Conservation (phyloP, 1,284 basidiomycete genomes). For the Ustilago loliicola region DNA sequence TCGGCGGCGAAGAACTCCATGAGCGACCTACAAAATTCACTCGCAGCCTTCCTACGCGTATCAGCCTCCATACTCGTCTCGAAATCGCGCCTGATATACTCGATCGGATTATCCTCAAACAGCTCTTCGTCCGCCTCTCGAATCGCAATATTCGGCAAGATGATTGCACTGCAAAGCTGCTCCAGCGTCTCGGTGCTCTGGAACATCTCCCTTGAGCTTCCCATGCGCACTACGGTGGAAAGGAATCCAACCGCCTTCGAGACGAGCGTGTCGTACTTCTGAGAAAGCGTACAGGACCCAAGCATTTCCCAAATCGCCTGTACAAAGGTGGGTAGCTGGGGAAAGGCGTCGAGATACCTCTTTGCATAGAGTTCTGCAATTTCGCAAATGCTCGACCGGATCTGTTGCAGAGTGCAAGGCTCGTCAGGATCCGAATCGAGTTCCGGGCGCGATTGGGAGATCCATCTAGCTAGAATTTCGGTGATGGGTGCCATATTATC, state of each 20-base stretch:
- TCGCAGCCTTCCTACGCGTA: slow-evolving; percentile 90
- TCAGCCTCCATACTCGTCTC: slow-evolving; percentile 76
- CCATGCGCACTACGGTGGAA: slow-evolving; percentile 82
- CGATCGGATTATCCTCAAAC: slow-evolving; percentile 96
- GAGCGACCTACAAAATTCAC: slow-evolving; percentile 90
- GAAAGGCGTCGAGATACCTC: slow-evolving; percentile 88
- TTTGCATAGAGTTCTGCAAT: slow-evolving; percentile 93
- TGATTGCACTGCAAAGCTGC: slow-evolving; percentile 87
- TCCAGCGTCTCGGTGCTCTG: slow-evolving; percentile 79
- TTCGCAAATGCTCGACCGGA: slow-evolving; percentile 91
- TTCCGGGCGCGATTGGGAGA: slow-evolving; percentile 61
- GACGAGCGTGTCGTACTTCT: slow-evolving; percentile 88
- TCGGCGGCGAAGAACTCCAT: slow-evolving; percentile 83
- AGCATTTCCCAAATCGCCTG: slow-evolving; percentile 91
- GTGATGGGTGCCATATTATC: slow-evolving; percentile 78
- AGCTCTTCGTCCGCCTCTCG: slow-evolving; percentile 92
- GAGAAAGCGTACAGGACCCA: slow-evolving; percentile 79
- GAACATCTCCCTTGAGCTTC: slow-evolving; percentile 77
- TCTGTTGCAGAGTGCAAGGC: slow-evolving; percentile 85
- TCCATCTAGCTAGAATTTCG: slow-evolving; percentile 59
- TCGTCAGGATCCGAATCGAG: slow-evolving; percentile 77
- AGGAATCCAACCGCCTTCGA: slow-evolving; percentile 93
- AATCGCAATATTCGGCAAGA: slow-evolving; percentile 90
- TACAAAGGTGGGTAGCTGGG: slow-evolving; percentile 84
- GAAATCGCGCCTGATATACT: slow-evolving; percentile 92